A percentile compares a stretch with the other conserved stretches of the same genome.
phyloP scores from a whole-genome alignment of 495 filamentous ascomycete species.

The Neurospora tetrasperma region DNA sequence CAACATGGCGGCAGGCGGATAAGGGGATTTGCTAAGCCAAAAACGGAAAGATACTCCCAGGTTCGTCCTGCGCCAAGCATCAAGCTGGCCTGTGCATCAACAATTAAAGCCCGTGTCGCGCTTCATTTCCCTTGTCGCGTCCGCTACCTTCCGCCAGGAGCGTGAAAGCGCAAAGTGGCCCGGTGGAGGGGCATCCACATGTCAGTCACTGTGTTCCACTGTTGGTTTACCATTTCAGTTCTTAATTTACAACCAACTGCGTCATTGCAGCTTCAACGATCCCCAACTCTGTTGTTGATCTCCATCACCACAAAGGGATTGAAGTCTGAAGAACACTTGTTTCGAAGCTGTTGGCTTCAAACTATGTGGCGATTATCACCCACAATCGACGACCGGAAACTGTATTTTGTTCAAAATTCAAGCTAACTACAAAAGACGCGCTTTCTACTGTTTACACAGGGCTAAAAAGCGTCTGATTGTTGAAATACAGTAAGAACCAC shows the following conservation, averaged over 20 bases:
- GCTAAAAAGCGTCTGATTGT: neutral
- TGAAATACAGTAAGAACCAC: neutral
- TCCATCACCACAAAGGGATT: neutral
- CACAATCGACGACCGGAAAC: neutral
- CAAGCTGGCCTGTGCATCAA: slow-evolving; percentile 10
- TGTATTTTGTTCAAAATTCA: neutral
- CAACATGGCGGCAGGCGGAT: neutral
- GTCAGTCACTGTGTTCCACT: neutral
- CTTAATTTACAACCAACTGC: neutral
- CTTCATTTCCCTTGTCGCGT: slow-evolving; percentile 1
- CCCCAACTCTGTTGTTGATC: neutral
- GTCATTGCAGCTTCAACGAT: neutral
- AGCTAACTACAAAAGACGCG: neutral
- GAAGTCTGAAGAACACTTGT: neutral
- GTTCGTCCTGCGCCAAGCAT: slow-evolving; percentile 10
- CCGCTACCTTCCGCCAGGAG: neutral
- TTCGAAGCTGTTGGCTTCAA: neutral
- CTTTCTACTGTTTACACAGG: neutral
- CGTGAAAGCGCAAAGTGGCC: neutral
- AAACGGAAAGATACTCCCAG: slow-evolving; percentile 10
- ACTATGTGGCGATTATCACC: neutral
- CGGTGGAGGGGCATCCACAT: neutral
- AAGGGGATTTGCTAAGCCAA: slow-evolving; percentile 17
- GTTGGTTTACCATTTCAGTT: neutral
- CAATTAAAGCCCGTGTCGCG: slow-evolving; percentile 1